Base-by-base conservation (phyloP, 2,329 filamentous ascomycete genomes). In the Teratosphaeria destructans region DNA sequence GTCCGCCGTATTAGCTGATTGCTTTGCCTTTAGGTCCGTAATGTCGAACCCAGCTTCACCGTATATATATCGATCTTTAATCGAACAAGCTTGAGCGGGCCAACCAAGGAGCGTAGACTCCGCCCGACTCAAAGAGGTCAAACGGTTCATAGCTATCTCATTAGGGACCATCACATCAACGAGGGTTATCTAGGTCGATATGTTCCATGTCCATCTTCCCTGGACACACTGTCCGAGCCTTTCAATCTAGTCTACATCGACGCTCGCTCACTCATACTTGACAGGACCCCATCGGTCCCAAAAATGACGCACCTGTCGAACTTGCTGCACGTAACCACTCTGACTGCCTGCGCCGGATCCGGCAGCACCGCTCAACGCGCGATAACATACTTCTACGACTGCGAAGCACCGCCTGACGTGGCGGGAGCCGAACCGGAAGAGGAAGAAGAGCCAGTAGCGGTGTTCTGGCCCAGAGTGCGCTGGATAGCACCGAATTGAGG, bases 401-500 rank as follows among this genome's bases (percentile, higher is more conserved):
- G 43, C 19, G 43, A 23, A 23, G 43, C 43, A 49, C 43, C 43
- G 43, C 43, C 43, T 49, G 43, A 49, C 43, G 43, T 49, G 23
- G 19, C 43, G 43, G 43, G 43, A 49, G 43, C 19, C 43, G 43
- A 49, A 19, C 16, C n/a, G 1, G 43, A 49, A 16, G 43, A 49
- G 43, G 43, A 49, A n/a, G 43, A 49, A n/a, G 43, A 23, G 43
- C 43, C 43, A 49, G 43, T 49, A 19, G 43, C 43, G 19, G 43
- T 49, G n/a, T 49, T 49, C 43, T 49, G 43, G 43, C 43, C 43
- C n/a, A 49, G 43, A 55, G 53, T 55, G 53, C 60, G 58, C 65
- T 85, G 82, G 54, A 86, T 81, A 49, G 77, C 77, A 34, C 85
- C 84, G 61, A 87, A 84, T 34, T 79, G 81, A 23, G 43, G 43